Conservation (phyloP, 441 rosid species). For the Corymbia citriodora region DNA sequence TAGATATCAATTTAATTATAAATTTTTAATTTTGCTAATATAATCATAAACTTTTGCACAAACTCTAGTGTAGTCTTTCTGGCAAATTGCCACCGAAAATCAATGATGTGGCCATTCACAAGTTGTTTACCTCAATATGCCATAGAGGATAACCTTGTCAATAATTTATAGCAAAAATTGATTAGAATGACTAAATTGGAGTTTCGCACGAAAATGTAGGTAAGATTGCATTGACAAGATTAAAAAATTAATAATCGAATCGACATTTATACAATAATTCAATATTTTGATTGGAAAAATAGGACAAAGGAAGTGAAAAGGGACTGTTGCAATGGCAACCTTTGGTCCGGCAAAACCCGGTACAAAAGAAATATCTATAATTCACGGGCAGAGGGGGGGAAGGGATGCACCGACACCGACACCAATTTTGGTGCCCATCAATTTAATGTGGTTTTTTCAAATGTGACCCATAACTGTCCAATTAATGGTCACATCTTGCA, state of each 20-base stretch:
- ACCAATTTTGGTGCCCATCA: not conserved
- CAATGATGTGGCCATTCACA: rapidly evolving
- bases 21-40: not conserved
- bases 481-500: not conserved
- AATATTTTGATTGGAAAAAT: not conserved
- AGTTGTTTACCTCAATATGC: not conserved
- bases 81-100: not conserved
- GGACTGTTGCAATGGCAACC: not conserved
- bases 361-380: not conserved
- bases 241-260: rapidly evolving
- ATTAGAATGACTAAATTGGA: rapidly evolving
- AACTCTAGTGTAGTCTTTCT: rapidly evolving
- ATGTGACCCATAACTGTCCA: not conserved
- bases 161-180: not conserved
- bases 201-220: rapidly evolving
- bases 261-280: rapidly evolving
- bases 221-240: rapidly evolving
- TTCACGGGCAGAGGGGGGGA: not conserved
- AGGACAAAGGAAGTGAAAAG: not conserved
- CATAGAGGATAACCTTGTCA: rapidly evolving
- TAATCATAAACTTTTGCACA: rapidly evolving
- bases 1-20: rapidly evolving
- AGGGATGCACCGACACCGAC: not conserved
- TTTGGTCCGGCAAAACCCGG: not conserved
- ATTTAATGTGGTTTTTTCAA: not conserved